A percentile compares a stretch with the other conserved stretches of the same genome.
Conservation (phyloP, 2,329 filamentous ascomycete genomes). For the Paecilomyces niveus region DNA sequence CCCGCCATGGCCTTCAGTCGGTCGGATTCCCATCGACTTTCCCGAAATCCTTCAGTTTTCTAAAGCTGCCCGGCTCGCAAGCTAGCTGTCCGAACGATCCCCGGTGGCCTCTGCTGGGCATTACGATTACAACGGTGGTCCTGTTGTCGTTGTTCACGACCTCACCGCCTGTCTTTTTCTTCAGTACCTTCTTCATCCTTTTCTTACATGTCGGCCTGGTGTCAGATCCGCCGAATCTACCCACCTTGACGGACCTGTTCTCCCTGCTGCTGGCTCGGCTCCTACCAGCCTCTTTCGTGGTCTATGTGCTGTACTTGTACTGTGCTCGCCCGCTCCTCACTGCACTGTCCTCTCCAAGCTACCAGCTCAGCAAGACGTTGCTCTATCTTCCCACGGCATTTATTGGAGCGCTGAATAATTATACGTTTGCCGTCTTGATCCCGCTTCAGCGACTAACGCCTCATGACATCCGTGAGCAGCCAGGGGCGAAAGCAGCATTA, state of each 20-base stretch:
- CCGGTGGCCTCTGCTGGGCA: slow-evolving; percentile 73
- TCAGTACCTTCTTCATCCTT: slow-evolving; percentile 69
- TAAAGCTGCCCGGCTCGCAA: slow-evolving; percentile 47
- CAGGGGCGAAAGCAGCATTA: slow-evolving; percentile 77
- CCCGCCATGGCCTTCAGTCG: slow-evolving; percentile 68
- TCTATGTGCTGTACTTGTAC: slow-evolving; percentile 79
- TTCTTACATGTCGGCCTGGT: slow-evolving; percentile 89
- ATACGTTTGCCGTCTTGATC: slow-evolving; percentile 81
- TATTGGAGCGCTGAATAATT: slow-evolving; percentile 87
- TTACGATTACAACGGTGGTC: slow-evolving; percentile 73
- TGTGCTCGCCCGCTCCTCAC: slow-evolving; percentile 66
- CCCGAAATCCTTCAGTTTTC: slow-evolving; percentile 76
- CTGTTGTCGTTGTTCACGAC: slow-evolving; percentile 75
- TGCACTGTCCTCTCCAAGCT: slow-evolving; percentile 54
- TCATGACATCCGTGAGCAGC: slow-evolving; percentile 81
- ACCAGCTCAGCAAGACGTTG: slow-evolving; percentile 79
- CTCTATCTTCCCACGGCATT: slow-evolving; percentile 87
- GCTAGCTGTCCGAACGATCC: slow-evolving; percentile 66
- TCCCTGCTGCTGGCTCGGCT: slow-evolving; percentile 74
- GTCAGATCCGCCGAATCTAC: slow-evolving; percentile 71
- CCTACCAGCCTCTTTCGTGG: slow-evolving; percentile 78
- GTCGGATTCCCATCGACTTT: slow-evolving; percentile 81
- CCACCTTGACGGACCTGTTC: slow-evolving; percentile 62
- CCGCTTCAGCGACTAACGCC: slow-evolving; percentile 87
- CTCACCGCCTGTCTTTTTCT: slow-evolving; percentile 75